Conservation (phyloP, 2,329 filamentous ascomycete genomes). For the Cercospora brassicicola region DNA sequence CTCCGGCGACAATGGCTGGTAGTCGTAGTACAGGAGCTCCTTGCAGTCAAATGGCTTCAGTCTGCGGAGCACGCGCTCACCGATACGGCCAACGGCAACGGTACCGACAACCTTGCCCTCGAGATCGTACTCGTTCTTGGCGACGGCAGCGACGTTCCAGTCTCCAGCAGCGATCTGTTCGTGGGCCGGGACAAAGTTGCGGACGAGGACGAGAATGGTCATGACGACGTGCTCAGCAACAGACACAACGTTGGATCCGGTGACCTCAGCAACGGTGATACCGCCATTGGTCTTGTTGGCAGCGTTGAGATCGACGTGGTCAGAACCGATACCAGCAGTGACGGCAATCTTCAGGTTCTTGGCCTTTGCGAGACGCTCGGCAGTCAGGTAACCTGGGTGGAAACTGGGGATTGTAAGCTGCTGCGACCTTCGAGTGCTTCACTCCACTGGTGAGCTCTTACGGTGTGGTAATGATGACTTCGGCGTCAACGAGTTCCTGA, state of each 20-base stretch:
- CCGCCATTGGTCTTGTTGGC: constrained; percentile 99
- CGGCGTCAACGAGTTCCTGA: constrained; percentile 91
- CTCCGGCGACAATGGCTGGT: constrained; percentile 87
- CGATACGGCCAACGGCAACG: constrained; percentile 94
- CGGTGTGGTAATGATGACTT: constrained; percentile 99
- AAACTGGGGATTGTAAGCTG: constrained; percentile 60
- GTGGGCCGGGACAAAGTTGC: constrained; percentile 98
- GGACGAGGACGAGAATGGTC: constrained; percentile 93
- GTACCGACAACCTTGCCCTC: constrained; percentile 98
- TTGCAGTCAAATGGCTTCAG: constrained; percentile 99
- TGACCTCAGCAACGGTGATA: constrained; percentile 95
- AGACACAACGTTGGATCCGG: constrained; percentile 96
- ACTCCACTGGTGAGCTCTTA: constrained; percentile 46
- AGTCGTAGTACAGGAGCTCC: constrained; percentile 99
- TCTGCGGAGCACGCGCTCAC: constrained; percentile 92
- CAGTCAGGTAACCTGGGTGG: constrained; percentile 96
- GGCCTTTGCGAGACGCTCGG: constrained; percentile 92
- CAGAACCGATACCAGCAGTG: constrained; percentile 95
- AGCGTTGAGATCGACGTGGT: constrained; percentile 95
- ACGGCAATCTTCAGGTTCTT: constrained; percentile 98
- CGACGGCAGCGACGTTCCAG: constrained; percentile 92
- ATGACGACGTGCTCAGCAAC: constrained; percentile 99
- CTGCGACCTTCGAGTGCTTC: neutral
- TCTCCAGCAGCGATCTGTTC: constrained; percentile 86
- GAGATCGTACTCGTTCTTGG: constrained; percentile 98